Evolutionary conservation across 2,329 filamentous ascomycete species (phyloP).

Genomic region (Byssothecium circinans): DNA sequence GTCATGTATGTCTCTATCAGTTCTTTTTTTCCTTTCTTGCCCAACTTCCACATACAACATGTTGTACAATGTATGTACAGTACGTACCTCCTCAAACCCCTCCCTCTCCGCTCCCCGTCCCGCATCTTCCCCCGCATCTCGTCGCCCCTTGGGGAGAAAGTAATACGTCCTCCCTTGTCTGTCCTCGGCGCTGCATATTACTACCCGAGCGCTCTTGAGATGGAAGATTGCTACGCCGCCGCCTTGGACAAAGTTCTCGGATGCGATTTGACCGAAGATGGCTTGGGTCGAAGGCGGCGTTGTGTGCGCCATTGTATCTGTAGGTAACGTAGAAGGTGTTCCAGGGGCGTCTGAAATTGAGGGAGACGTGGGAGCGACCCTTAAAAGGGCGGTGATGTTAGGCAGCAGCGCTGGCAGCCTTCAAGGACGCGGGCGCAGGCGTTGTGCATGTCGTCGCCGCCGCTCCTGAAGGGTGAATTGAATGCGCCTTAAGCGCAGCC

Average conservation of each 20-base stretch:
- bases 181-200: constrained; percentile 51
- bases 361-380: neutral
- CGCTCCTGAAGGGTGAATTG: neutral
- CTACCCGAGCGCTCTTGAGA: constrained; percentile 48
- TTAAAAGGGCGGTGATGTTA: neutral
- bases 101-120: constrained; percentile 50
- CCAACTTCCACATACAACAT: neutral
- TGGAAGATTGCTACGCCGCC: constrained; percentile 56
- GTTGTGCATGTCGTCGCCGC: neutral
- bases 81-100: constrained; percentile 52
- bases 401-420: constrained; percentile 6
- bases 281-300: constrained; percentile 15
- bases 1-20: neutral
- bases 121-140: constrained; percentile 51
- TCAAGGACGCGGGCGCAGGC: neutral
- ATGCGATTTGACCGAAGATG: constrained; percentile 29
- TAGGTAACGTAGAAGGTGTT: neutral
- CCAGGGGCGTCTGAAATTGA: neutral
- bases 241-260: constrained; percentile 33
- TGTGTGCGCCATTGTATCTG: neutral
- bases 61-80: neutral
- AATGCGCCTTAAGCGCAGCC: neutral
- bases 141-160: constrained; percentile 54
- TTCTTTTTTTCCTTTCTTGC: neutral
- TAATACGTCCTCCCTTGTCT: constrained; percentile 40